These are phyloP conservation scores for Schwanniomyces vanrijiae DNA, from an alignment of 805 yeast species.

Conservation along the genomic window DNA sequence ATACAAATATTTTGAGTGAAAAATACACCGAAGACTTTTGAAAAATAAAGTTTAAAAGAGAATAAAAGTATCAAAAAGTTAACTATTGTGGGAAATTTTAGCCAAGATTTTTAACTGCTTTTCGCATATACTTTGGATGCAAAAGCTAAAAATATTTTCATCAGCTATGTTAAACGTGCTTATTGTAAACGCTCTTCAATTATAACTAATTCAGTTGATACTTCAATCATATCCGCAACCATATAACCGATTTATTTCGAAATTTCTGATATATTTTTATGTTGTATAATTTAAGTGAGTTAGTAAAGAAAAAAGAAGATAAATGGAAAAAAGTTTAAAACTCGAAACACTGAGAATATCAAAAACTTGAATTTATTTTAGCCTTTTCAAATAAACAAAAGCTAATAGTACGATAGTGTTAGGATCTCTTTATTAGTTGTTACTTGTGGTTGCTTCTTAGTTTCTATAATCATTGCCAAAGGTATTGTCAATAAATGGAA, in stretches of 20 bases:
- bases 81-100: background rate
- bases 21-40: background rate
- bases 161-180: constrained; percentile 23
- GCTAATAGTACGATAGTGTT: no score
- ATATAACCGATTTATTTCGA: constrained; percentile 28
- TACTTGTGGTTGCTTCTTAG: constrained; percentile 28
- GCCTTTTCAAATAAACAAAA: constrained; percentile 5
- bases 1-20: background rate
- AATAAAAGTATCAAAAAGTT: background rate
- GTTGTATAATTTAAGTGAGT: constrained; percentile 15
- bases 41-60: background rate
- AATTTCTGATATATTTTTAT: constrained; percentile 23
- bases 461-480: constrained; percentile 34
- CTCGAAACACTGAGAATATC: constrained; percentile 5
- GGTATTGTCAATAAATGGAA: constrained; percentile 17
- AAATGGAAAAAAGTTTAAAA: constrained; percentile 15
- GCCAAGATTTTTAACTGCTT: constrained; percentile 18
- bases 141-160: constrained; percentile 18
- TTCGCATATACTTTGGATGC: constrained; percentile 26
- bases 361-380: constrained; percentile 7
- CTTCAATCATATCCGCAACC: constrained; percentile 28
- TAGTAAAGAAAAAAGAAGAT: constrained; percentile 12
- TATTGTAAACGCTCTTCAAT: constrained; percentile 23
- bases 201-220: constrained; percentile 24
- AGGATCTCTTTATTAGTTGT: constrained; percentile 33